Evolutionary conservation across 352 stramenopile species (phyloP).

Genomic region (Blastocystis sp.): DNA sequence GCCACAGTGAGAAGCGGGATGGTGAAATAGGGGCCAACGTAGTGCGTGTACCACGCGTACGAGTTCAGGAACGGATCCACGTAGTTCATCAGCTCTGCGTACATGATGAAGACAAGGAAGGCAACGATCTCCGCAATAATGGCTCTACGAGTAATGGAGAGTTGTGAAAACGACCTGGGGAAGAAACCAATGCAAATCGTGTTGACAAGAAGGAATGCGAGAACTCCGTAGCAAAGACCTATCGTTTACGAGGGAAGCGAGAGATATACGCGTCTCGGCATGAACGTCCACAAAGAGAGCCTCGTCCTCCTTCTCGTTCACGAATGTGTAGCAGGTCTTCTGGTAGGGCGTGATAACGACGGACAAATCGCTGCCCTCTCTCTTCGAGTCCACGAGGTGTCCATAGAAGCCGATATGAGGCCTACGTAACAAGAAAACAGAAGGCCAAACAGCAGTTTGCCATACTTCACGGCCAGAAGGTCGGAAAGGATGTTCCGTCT

Average conservation of each 20-base stretch:
- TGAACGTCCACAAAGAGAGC: constrained; percentile 24
- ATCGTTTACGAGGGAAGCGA: neutral
- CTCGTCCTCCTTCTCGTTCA: constrained; percentile 31
- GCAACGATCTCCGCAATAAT: neutral
- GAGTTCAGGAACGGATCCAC: neutral
- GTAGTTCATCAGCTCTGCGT: neutral
- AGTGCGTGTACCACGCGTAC: constrained; percentile 1
- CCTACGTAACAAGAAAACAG: neutral
- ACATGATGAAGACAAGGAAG: neutral
- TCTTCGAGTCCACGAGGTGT: constrained; percentile 44
- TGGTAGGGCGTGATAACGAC: constrained; percentile 40
- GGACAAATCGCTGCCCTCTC: constrained; percentile 9
- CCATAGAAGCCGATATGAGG: constrained; percentile 15
- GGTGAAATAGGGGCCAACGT: constrained; percentile 7
- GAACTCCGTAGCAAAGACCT: neutral
- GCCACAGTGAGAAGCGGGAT: constrained; percentile 9
- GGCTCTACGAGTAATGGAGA: neutral
- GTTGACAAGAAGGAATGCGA: neutral
- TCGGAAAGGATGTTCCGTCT: neutral
- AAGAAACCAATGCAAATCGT: neutral
- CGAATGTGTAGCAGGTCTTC: neutral
- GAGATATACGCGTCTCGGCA: constrained; percentile 4
- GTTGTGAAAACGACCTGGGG: neutral
- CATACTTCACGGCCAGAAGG: constrained; percentile 20
- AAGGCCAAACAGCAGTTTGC: neutral